Evolutionary conservation across 169 alveolate species (phyloP).

Genomic region (Cryptosporidium viatorum): DNA sequence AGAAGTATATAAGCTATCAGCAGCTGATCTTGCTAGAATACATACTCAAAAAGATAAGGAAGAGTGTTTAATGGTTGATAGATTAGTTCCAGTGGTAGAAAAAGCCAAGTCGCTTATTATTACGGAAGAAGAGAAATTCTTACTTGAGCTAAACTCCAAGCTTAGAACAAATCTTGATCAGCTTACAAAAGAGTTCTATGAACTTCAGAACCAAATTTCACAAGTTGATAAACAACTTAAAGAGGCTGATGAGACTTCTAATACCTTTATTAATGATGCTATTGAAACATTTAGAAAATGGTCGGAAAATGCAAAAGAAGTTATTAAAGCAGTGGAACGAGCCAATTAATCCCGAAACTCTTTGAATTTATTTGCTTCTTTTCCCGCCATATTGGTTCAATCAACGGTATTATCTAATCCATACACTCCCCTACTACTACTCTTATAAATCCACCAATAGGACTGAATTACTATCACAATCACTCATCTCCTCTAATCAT

Average conservation of each 20-base stretch:
- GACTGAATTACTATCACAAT: too few species aligned
- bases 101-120: conserved; percentile 9
- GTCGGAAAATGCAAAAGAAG: conserved; percentile 57
- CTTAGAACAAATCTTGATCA: conserved; percentile 21
- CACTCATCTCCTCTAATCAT: not conserved
- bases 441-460: not conserved
- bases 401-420: too few species aligned
- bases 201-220: conserved; percentile 3
- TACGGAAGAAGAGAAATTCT: conserved; percentile 29
- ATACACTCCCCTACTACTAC: too few species aligned
- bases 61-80: conserved; percentile 49
- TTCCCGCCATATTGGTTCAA: not conserved
- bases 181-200: not conserved
- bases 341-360: conserved; percentile 4
- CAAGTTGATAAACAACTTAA: conserved; percentile 47
- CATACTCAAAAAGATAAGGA: conserved; percentile 47
- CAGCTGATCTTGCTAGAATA: conserved; percentile 25
- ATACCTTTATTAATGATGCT: conserved; percentile 34
- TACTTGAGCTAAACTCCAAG: not conserved
- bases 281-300: conserved; percentile 58
- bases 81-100: conserved; percentile 23
- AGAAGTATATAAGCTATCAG: conserved; percentile 32
- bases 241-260: conserved; percentile 44
- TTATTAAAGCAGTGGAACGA: conserved; percentile 40
- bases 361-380: too few species aligned